Conservation (phyloP, 805 yeast species). For the Spathaspora sp. region DNA sequence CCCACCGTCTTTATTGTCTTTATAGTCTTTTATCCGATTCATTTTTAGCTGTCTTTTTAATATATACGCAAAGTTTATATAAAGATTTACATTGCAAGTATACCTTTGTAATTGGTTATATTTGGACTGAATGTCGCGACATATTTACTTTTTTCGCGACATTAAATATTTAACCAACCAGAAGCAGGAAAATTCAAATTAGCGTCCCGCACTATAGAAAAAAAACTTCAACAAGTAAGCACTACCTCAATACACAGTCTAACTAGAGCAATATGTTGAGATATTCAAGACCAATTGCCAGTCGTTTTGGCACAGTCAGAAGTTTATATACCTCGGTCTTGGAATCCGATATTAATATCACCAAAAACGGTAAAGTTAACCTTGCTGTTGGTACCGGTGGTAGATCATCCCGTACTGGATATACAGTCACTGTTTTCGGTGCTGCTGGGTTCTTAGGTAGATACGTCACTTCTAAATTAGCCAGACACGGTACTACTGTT, state of each 20-base stretch:
- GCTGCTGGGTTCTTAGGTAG: constrained; percentile 78
- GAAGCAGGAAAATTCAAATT: constrained; percentile 1
- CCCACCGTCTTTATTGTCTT: background rate
- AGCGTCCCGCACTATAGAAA: background rate
- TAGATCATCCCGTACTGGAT: constrained; percentile 80
- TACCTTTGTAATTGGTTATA: background rate
- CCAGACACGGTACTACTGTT: constrained; percentile 75
- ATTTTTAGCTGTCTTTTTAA: background rate
- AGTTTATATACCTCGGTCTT: constrained; percentile 38
- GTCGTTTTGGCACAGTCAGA: constrained; percentile 19
- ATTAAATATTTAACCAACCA: constrained; percentile 1
- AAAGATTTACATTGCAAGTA: no score
- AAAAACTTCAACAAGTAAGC: constrained; percentile 1
- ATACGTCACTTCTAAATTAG: constrained; percentile 65
- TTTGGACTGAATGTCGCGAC: background rate
- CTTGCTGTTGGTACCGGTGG: constrained; percentile 76
- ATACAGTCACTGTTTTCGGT: constrained; percentile 86
- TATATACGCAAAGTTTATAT: background rate
- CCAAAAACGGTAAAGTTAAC: constrained; percentile 71
- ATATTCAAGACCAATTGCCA: constrained; percentile 14
- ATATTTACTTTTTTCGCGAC: background rate
- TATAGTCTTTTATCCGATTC: background rate
- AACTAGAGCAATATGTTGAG: constrained; percentile 22
- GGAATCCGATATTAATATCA: constrained; percentile 64
- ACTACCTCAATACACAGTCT: background rate